A percentile compares a stretch with the other conserved stretches of the same genome.
Evolutionary conservation across 345 rosid genomes (phyloP).

Genomic region (Dovyalis caffra): DNA sequence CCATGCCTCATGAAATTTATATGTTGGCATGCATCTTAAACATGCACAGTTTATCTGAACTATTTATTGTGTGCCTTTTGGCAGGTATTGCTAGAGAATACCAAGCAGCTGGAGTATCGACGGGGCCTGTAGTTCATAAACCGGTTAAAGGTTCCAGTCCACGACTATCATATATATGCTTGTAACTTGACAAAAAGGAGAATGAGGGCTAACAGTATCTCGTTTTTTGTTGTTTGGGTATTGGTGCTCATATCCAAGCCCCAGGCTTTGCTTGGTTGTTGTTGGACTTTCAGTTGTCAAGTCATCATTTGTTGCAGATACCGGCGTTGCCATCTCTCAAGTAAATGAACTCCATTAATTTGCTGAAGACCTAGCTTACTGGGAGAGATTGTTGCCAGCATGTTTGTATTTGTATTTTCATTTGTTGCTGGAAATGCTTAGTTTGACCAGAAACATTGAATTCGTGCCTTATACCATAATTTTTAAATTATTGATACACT

Average conservation of each 20-base stretch:
- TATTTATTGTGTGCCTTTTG: not conserved
- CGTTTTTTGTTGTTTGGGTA: not conserved
- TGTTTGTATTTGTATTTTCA: too few relatives aligned
- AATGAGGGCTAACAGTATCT: not conserved
- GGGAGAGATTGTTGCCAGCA: too few relatives aligned
- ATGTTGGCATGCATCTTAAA: not conserved
- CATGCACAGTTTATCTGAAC: not conserved
- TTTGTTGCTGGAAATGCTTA: too few relatives aligned
- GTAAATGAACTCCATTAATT: too few relatives aligned
- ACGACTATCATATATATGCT: not conserved
- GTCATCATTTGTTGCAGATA: too few relatives aligned
- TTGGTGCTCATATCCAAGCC: not conserved
- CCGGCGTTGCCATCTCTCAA: too few relatives aligned
- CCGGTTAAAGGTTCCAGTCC: not conserved
- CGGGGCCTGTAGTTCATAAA: slow-evolving; percentile 44
- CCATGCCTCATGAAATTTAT: not conserved
- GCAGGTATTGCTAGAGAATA: slow-evolving; percentile 73
- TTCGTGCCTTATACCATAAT: too few relatives aligned
- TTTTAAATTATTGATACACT: too few relatives aligned
- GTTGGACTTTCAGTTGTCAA: too few relatives aligned
- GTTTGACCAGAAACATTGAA: too few relatives aligned
- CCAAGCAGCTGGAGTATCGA: slow-evolving; percentile 74
- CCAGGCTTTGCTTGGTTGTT: too few relatives aligned
- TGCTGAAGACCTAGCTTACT: too few relatives aligned
- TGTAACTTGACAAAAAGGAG: not conserved